Percentiles rank a stretch among this genome's conserved stretches.
Conservation (phyloP, 2,329 filamentous ascomycete genomes). For the Rutstroemia sp. region DNA sequence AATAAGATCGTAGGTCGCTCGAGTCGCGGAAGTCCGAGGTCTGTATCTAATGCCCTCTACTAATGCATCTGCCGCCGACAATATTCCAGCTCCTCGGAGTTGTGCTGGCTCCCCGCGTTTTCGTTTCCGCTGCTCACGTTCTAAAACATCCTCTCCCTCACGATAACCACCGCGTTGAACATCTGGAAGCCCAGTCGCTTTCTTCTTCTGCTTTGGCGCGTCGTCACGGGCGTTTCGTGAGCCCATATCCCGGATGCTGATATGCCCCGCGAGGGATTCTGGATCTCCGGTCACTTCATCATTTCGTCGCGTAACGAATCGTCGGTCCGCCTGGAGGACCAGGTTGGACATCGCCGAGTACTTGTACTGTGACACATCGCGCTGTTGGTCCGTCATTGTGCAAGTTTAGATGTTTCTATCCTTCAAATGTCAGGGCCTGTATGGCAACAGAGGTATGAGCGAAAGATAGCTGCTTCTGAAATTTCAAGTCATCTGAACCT, state of each 20-base stretch:
- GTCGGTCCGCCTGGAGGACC: constrained; percentile 98
- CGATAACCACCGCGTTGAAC: constrained; percentile 68
- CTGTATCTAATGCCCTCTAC: constrained; percentile 90
- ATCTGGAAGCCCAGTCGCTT: constrained; percentile 53
- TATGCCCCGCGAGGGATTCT: constrained; percentile 88
- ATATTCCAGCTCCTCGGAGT: constrained; percentile 65
- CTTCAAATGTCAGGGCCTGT: constrained; percentile 11
- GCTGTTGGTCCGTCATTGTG: constrained; percentile 65
- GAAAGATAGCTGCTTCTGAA: background rate
- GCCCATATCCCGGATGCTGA: constrained; percentile 94
- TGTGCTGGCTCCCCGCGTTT: constrained; percentile 68
- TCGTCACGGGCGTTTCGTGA: constrained; percentile 71
- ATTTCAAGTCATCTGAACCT: constrained; percentile 7
- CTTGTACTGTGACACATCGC: constrained; percentile 94
- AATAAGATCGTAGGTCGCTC: constrained; percentile 90
- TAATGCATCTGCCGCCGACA: constrained; percentile 76
- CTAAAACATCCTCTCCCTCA: constrained; percentile 77
- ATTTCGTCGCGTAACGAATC: constrained; percentile 84
- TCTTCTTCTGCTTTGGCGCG: constrained; percentile 75
- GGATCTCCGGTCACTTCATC: constrained; percentile 97
- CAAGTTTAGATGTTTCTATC: constrained; percentile 19
- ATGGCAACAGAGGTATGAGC: constrained; percentile 16
- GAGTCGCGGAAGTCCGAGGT: constrained; percentile 82
- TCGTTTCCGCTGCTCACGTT: constrained; percentile 78
- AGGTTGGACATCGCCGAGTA: constrained; percentile 99